These are phyloP conservation scores for Zygosaccharomyces sapae DNA, from an alignment of 1,139 yeast species.

Conservation along the genomic window DNA sequence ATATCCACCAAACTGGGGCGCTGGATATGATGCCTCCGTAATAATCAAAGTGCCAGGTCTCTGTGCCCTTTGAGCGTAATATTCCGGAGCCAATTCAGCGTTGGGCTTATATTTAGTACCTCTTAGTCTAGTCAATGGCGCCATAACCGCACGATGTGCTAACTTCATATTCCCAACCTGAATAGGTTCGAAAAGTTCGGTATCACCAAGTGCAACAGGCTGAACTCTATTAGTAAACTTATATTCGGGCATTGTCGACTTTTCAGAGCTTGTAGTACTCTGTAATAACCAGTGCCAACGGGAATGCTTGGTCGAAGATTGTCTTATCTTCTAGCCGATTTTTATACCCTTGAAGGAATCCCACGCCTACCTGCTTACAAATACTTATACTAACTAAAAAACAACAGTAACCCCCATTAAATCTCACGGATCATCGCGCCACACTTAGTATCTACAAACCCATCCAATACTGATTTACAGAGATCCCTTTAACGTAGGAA, in stretches of 20 bases:
- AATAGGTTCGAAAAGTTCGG: constrained; percentile 45
- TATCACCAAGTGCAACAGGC: constrained; percentile 17
- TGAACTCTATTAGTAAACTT: constrained; percentile 1
- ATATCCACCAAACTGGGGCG: constrained; percentile 38
- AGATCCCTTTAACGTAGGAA: no score
- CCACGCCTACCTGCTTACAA: no score
- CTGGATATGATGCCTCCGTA: constrained; percentile 44
- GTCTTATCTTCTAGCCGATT: no score
- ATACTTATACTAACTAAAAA: no score
- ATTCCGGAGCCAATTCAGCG: constrained; percentile 37
- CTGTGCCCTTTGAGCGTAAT: constrained; percentile 52
- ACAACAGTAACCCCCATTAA: no score
- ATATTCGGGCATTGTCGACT: constrained; percentile 45
- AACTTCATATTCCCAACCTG: constrained; percentile 40
- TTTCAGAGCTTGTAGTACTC: no score
- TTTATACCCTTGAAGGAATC: no score
- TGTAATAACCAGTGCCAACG: no score
- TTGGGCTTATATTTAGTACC: constrained; percentile 41
- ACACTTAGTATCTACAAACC: no score
- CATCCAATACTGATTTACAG: no score
- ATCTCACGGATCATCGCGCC: no score
- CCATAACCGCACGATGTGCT: constrained; percentile 42
- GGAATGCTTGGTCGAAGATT: no score
- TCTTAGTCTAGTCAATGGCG: constrained; percentile 51
- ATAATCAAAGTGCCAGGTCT: constrained; percentile 48